Evolutionary conservation across 768 basidiomycete species (phyloP), one percentile per base, ranked within the genome.

Genomic region (Suillus subalutaceus): DNA sequence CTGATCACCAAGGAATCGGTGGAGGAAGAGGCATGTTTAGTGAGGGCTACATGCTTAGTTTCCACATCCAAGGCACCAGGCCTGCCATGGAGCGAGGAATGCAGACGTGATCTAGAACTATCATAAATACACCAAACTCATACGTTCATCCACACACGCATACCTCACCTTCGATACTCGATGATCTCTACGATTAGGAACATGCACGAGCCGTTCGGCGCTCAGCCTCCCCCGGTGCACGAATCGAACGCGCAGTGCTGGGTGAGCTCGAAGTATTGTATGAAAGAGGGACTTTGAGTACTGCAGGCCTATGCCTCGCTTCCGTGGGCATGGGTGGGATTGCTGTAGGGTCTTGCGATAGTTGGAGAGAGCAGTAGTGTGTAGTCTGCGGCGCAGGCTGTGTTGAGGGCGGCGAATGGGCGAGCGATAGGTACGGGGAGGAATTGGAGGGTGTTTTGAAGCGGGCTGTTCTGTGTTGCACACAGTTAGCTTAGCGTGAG

Each of bases 381-480:
- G 74, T 96, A 97, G 78, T 97, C 96, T 10, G 94, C 92, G 3
- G 88, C 90, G 74, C 93, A 90, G 73, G 90, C 91, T 0, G 90
- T 90, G 72, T 97, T 94, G 48, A 98, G 84, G 5, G 91, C 85
- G 3, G 86, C 83, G 76, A 93, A 96, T 60, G 92, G 84, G 58
- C 81, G 82, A 64, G 86, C 83, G 72, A 92, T 90, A 2, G 85
- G 87, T 3, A 97, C 82, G 46, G 88, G 88, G 62, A 94, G 82
- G 77, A 97, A 92, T 72, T 97, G 95, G 3, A 97, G 81, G 90
- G 92, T 0, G 94, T 95, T 78, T 92, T 95, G 83, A 95, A 97
- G 23, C 93, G 86, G 57, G 93, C 91, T 43, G 89, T 92, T 73
- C 94, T 95, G 68, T 4, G 46, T 38, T 6, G 38, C 18, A 65